Base-by-base conservation (phyloP, 2,329 filamentous ascomycete genomes). In the Endothia cerciana region DNA sequence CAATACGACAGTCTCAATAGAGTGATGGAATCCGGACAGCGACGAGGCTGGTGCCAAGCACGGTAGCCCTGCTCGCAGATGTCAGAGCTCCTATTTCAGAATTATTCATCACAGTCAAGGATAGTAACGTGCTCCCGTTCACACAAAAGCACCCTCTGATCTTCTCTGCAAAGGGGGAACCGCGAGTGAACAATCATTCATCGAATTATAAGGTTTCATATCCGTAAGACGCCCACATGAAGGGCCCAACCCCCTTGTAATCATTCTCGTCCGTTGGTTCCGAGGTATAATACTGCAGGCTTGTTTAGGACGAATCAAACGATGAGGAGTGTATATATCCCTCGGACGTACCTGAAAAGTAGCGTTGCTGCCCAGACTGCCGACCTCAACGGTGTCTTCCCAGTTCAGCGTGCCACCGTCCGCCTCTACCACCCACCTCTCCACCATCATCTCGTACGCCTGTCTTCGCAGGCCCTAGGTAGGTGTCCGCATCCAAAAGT, bases 361-460 rank as follows among this genome's bases (percentile, higher is more conserved):
- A 15, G 78, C 82, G 67, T 79, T 74, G 4, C 78, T 77, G 66
- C 76, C 78, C 69, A 85, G 71, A 68, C 79, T 82, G 45, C 82
- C 81, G 10, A 84, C 81, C 40, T 74, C 69, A 1, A 84, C 82
- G 0, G 82, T 84, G 2, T 80, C 80, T 63, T 82, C 78, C 74
- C 78, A 83, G 62, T 76, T 75, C 60, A 83, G 66, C 2, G 80
- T 81, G 0, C 79, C 79, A 65, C 81, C 80, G 40, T 75, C 74
- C 41, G 77, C 75, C 28, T 77, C 73, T 28, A 78, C 77, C 5
- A 83, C 78, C 63, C 80, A 80, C 19, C 77, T 72, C 3, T 79
- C 70, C 4, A 80, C 65, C 70, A 83, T 71, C 51, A 79, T 69
- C 40, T 76, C 70, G 68, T 80, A 80, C 5, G 66, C 56, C 76